Conservation (phyloP, 257 asterid species). For the Solanum microdontum region DNA sequence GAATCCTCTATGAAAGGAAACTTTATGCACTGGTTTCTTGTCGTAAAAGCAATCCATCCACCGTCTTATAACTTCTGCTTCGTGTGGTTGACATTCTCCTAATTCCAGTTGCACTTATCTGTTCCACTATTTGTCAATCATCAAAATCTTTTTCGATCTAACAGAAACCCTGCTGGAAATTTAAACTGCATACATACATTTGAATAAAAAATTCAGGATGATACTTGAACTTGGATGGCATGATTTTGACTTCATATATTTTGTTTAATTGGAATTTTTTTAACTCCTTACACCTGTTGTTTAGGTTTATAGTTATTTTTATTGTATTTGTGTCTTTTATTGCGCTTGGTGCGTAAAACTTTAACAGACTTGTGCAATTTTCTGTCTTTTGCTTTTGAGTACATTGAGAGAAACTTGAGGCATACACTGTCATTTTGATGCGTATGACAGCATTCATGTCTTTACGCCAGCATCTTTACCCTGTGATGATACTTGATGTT, state of each 20-base stretch:
- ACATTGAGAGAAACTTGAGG: neutral
- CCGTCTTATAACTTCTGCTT: no score
- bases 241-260: neutral
- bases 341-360: neutral
- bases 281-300: neutral
- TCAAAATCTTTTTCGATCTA: neutral
- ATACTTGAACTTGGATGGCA: neutral
- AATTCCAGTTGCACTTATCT: no score
- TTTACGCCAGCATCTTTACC: neutral
- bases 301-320: neutral
- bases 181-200: neutral
- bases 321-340: neutral
- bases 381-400: neutral
- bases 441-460: neutral
- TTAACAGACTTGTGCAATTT: neutral
- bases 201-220: neutral
- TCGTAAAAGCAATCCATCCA: no score
- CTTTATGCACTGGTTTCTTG: no score
- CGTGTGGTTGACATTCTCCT: no score
- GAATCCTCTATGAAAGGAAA: neutral
- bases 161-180: neutral
- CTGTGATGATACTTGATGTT: neutral
- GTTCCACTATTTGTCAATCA: neutral
- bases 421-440: neutral
- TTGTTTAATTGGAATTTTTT: neutral